Evolutionary conservation across 2,329 filamentous ascomycete species (phyloP).

Genomic region (Diplodia intermedia): DNA sequence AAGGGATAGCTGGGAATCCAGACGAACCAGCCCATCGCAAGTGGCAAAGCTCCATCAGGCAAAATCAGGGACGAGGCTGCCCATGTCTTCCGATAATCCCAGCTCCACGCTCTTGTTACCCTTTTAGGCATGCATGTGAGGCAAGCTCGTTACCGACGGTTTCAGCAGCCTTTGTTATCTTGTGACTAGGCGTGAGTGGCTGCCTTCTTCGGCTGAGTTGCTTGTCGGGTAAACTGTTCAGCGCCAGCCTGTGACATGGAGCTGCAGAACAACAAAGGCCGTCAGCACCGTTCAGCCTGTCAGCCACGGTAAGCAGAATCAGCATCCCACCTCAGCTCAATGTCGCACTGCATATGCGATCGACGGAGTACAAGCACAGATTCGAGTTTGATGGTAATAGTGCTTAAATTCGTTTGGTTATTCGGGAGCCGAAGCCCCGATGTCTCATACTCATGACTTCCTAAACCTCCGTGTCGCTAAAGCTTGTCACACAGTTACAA

Average conservation of each 20-base stretch:
- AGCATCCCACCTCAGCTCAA: conserved; percentile 16
- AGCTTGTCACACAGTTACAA: conserved; percentile 31
- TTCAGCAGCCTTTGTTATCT: background rate
- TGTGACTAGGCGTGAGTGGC: background rate
- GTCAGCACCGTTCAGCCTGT: conserved; percentile 9
- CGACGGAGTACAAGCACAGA: background rate
- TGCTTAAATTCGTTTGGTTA: conserved; percentile 24
- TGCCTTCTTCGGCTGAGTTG: background rate
- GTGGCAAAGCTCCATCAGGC: background rate
- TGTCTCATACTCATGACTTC: conserved; percentile 30
- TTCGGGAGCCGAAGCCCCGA: conserved; percentile 7
- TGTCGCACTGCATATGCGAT: conserved; percentile 10
- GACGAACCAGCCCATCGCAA: background rate
- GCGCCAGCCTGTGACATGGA: background rate
- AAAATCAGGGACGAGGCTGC: background rate
- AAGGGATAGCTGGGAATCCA: background rate
- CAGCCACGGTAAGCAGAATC: conserved; percentile 11
- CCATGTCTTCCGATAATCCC: background rate
- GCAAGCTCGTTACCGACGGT: conserved; percentile 2
- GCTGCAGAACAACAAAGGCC: background rate
- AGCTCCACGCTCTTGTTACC: background rate
- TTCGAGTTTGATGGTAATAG: background rate
- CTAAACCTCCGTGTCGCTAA: conserved; percentile 28
- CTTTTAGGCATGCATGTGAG: background rate
- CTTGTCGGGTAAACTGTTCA: background rate